Percentiles rank a stretch among this genome's conserved stretches.
Evolutionary conservation across 345 rosid species (phyloP).

Genomic region (Viola odorata): DNA sequence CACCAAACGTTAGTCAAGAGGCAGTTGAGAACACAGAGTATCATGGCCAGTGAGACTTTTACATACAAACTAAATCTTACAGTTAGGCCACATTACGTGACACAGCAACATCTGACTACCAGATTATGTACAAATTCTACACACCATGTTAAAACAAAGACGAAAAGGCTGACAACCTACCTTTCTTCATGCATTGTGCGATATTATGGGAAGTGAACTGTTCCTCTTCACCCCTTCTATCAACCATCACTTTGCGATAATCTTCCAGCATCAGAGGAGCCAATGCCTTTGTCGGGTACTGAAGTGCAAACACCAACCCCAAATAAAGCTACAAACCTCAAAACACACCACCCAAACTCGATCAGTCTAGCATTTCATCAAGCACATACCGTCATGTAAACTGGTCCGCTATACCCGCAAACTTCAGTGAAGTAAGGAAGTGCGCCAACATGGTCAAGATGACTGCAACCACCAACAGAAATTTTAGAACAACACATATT

Average conservation of each 20-base stretch:
- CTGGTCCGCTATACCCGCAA: conserved; percentile 76
- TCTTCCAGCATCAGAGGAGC: conserved; percentile 93
- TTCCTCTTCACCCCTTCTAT: conserved; percentile 90
- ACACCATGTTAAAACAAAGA: too few species aligned
- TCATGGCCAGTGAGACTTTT: too few species aligned
- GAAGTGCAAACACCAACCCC: conserved; percentile 1
- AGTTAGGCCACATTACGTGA: too few species aligned
- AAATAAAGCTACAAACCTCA: not conserved
- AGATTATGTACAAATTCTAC: too few species aligned
- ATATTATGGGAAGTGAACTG: conserved; percentile 72
- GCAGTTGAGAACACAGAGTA: too few species aligned
- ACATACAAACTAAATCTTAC: too few species aligned
- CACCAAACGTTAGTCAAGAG: too few species aligned
- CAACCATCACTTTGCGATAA: conserved; percentile 78
- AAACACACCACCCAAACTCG: not conserved
- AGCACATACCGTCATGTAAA: conserved; percentile 83
- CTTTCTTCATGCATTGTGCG: conserved; percentile 73
- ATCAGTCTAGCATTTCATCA: not conserved
- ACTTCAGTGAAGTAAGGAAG: conserved; percentile 95
- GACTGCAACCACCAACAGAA: conserved; percentile 34
- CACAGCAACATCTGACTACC: too few species aligned
- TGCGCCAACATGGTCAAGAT: conserved; percentile 90
- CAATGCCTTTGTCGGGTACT: conserved; percentile 96
- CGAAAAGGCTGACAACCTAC: conserved; percentile 19
- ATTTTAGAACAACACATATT: not conserved